Conservation (phyloP, 768 basidiomycete species). For the Rhodotorula diobovata region DNA sequence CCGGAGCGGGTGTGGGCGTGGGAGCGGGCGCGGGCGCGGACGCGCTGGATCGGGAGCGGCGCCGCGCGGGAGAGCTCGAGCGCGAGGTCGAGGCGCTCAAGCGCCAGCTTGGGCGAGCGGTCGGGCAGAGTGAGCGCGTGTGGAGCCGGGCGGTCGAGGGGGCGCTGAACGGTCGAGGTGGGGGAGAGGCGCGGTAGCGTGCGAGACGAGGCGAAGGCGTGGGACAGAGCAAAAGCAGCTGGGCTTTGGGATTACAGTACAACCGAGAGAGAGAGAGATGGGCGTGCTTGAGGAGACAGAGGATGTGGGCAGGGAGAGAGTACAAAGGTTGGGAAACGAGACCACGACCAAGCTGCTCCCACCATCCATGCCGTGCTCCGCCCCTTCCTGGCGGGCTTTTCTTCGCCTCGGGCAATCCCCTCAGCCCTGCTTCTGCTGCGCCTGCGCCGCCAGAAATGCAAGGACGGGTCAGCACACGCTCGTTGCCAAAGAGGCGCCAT, state of each 20-base stretch:
- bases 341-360: too few species aligned
- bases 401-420: too few species aligned
- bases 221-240: too few species aligned
- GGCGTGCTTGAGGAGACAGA: too few species aligned
- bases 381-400: too few species aligned
- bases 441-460: neutral
- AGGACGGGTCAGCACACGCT: neutral
- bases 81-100: conserved; percentile 47
- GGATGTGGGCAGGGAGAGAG: too few species aligned
- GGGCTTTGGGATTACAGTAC: too few species aligned
- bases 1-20: too few species aligned
- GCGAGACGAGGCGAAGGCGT: too few species aligned
- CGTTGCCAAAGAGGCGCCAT: neutral
- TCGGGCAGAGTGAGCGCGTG: conserved; percentile 50
- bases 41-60: conserved; percentile 1
- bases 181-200: neutral
- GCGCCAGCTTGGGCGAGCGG: conserved; percentile 46
- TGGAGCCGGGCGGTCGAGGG: conserved; percentile 49
- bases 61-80: conserved; percentile 42
- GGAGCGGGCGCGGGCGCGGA: neutral
- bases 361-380: too few species aligned
- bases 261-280: too few species aligned
- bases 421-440: neutral
- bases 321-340: too few species aligned
- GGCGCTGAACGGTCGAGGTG: conserved; percentile 14